Evolutionary conservation across 192 early-diverging fungal genomes (phyloP).

Genomic region (Umbelopsis sp.): DNA sequence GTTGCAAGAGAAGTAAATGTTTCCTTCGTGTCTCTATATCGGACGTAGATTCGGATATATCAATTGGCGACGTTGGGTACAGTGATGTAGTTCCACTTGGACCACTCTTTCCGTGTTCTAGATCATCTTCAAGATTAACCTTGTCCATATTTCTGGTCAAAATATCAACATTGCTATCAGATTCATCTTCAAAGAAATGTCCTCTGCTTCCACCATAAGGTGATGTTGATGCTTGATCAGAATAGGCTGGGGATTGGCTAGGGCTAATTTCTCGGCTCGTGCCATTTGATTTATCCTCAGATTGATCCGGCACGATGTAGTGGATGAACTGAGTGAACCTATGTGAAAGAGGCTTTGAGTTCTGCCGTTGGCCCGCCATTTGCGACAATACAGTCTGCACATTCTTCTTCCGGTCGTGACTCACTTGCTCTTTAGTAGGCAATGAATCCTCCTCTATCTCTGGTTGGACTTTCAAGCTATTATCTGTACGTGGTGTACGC

Average conservation of each 20-base stretch:
- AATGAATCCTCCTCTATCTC: background rate
- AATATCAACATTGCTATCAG: background rate
- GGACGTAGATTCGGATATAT: background rate
- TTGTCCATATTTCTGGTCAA: constrained; percentile 11
- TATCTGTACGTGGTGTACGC: background rate
- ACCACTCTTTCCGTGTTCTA: background rate
- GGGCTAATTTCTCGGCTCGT: constrained; percentile 3
- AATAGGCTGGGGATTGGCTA: background rate
- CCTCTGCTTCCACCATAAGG: background rate
- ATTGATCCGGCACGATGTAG: background rate
- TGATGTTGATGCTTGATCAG: background rate
- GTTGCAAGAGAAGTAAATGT: background rate
- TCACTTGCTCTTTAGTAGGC: background rate
- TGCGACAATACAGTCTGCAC: background rate
- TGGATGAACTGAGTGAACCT: constrained; percentile 1
- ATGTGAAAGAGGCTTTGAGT: background rate
- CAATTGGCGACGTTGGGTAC: background rate
- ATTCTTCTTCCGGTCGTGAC: constrained; percentile 6
- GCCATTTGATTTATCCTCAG: background rate
- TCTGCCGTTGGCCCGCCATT: background rate
- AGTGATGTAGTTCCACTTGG: background rate
- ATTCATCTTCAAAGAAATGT: background rate
- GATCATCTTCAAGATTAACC: background rate
- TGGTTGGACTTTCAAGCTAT: background rate
- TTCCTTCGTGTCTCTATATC: constrained; percentile 4